phyloP scores from a whole-genome alignment of 495 filamentous ascomycete species.

The Neurospora sp. region DNA sequence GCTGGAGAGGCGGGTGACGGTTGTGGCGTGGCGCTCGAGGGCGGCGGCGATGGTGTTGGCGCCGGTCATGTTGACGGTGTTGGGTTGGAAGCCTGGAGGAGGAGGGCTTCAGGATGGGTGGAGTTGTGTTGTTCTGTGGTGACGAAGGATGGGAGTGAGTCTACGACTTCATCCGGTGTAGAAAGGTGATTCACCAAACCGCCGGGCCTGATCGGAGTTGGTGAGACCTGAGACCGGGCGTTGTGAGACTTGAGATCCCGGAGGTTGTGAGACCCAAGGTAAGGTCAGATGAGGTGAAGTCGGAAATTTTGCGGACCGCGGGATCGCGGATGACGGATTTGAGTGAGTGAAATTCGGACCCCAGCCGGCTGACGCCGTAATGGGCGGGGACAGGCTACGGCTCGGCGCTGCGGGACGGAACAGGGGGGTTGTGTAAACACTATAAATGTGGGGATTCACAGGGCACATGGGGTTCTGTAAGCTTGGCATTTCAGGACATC shows the following conservation, averaged over 20 bases:
- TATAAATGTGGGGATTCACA: not conserved
- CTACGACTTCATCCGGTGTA: no score
- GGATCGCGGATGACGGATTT: not conserved
- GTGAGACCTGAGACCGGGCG: not conserved
- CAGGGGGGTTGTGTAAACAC: not conserved
- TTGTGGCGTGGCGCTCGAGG: constrained; percentile 37
- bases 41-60: constrained; percentile 41
- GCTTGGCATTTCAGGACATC: not conserved
- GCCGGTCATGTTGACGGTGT: not conserved
- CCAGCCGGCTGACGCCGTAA: not conserved
- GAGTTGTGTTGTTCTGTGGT: no score
- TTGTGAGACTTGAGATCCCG: not conserved
- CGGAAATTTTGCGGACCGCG: not conserved
- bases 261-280: not conserved
- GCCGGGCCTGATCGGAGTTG: not conserved
- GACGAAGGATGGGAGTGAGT: no score
- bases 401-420: not conserved
- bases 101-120: no score
- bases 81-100: no score
- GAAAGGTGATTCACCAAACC: no score
- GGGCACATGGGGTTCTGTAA: not conserved
- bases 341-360: not conserved
- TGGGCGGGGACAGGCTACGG: not conserved
- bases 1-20: not conserved
- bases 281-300: not conserved